Base-by-base conservation (phyloP, 495 filamentous ascomycete genomes). In the Aspergillus nidulans region DNA sequence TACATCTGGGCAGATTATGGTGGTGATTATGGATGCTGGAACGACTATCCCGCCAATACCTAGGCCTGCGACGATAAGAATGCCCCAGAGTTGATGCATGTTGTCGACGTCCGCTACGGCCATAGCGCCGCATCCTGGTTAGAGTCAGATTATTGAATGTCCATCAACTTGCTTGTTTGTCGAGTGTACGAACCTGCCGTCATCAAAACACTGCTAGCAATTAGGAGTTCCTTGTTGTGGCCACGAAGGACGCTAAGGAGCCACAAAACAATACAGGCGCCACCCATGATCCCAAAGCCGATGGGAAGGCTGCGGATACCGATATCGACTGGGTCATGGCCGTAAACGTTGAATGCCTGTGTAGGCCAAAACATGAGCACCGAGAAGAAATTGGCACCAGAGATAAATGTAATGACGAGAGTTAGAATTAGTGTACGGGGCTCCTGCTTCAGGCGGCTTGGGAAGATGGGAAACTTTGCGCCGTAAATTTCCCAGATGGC, bases 1-100 rank as follows among this genome's bases (percentile, higher is more conserved):
- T 63, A 78, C 76, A 64, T 83, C 81, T 5, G 85, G 83, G 55
- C 85, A 88, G 55, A 89, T 85, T 60, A 89, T 89, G 4, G 85
- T 88, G 4, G 83, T 84, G 39, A 88, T 85, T 59, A 87, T 85
- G 0, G 81, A 84, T 9, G 85, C 84, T 1, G 85, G 87, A 13
- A 89, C 85, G 12, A 88, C 83, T 32, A 90, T 87, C 5, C 86
- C 87, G 15, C 86, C 87, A 19, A 89, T 87, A 16, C 87, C 87
- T 6, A 89, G 69, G 21, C 84, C 83, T 10, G 86, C 84, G 21
- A 89, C 63, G 47, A 81, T 67, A 43, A 89, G 73, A 41, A 89
- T 67, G 23, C 74, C 80, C 73, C 84, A 89, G 15, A 88, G 68
- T 21, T 75, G 66, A 45, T 78, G 63, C 39, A 89, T 70, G 58